Evolutionary conservation across 148 eudicot species (phyloP).

Genomic region (Rhododendron mucronatum): DNA sequence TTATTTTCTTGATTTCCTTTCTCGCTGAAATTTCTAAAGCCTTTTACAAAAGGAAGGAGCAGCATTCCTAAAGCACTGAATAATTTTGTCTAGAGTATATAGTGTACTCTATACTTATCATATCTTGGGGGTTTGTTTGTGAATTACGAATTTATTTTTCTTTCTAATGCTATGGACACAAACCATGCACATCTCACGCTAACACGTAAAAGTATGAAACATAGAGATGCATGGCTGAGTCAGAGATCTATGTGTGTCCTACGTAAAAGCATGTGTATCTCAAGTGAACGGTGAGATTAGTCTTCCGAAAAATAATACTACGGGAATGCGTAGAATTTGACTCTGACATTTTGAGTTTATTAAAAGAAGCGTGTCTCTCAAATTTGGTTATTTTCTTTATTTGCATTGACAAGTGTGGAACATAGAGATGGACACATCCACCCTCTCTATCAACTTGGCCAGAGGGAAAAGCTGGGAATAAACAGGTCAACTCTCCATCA

Average conservation of each 20-base stretch:
- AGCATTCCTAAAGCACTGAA: neutral
- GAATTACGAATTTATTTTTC: neutral
- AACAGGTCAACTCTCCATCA: neutral
- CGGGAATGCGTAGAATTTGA: neutral
- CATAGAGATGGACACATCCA: neutral
- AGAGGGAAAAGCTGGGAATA: neutral
- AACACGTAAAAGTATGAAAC: neutral
- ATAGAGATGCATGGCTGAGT: too few relatives aligned
- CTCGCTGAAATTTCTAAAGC: neutral
- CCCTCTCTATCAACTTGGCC: neutral
- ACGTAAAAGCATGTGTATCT: neutral
- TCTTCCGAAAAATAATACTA: too few relatives aligned
- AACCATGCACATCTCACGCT: neutral
- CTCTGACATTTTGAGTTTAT: too few relatives aligned
- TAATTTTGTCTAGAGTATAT: neutral
- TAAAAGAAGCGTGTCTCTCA: neutral
- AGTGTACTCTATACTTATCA: neutral
- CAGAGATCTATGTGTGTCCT: too few relatives aligned
- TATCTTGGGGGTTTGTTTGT: neutral
- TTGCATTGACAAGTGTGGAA: neutral
- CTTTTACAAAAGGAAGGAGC: neutral
- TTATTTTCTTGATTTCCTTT: neutral
- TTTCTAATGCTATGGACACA: neutral
- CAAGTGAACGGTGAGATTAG: neutral
- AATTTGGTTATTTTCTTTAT: neutral